phyloP scores from a whole-genome alignment of 1,284 basidiomycete species.

The Afroboletus lepidellus region DNA sequence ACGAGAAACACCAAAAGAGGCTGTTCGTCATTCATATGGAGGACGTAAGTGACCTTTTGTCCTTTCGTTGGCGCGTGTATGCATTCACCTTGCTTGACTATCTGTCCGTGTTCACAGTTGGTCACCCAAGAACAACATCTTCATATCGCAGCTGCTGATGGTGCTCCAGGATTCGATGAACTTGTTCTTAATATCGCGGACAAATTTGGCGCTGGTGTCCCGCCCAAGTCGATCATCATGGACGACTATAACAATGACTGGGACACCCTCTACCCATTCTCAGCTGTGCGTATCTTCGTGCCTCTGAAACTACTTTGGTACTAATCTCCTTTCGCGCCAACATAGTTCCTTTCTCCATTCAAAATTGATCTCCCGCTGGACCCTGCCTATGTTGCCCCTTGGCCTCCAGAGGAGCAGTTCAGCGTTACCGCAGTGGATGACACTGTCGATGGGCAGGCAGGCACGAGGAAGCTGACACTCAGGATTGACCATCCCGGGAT shows the following conservation, averaged over 20 bases:
- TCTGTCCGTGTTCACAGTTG: conserved; percentile 45
- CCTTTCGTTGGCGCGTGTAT: background rate
- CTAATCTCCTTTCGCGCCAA: conserved; percentile 2
- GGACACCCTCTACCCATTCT: conserved; percentile 88
- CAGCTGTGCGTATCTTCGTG: conserved; percentile 47
- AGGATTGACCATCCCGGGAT: conserved; percentile 79
- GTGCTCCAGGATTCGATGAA: conserved; percentile 70
- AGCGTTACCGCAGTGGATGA: conserved; percentile 63
- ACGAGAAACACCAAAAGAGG: conserved; percentile 85
- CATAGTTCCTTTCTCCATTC: conserved; percentile 75
- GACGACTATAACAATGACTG: conserved; percentile 75
- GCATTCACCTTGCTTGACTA: background rate
- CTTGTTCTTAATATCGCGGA: conserved; percentile 64
- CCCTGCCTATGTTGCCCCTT: conserved; percentile 53
- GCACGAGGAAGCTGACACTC: conserved; percentile 72
- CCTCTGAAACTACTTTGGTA: background rate
- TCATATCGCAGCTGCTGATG: conserved; percentile 84
- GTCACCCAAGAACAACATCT: conserved; percentile 73
- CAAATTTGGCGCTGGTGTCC: conserved; percentile 52
- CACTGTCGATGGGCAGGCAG: conserved; percentile 51
- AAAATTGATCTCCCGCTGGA: conserved; percentile 63
- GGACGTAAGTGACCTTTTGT: conserved; percentile 56
- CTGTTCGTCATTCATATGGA: conserved; percentile 85
- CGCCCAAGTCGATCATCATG: conserved; percentile 54
- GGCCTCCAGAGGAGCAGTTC: conserved; percentile 49